Evolutionary conservation across 2,329 filamentous ascomycete species (phyloP), one percentile per base, ranked within the genome.

Genomic region (Bipolaris sorokiniana): DNA sequence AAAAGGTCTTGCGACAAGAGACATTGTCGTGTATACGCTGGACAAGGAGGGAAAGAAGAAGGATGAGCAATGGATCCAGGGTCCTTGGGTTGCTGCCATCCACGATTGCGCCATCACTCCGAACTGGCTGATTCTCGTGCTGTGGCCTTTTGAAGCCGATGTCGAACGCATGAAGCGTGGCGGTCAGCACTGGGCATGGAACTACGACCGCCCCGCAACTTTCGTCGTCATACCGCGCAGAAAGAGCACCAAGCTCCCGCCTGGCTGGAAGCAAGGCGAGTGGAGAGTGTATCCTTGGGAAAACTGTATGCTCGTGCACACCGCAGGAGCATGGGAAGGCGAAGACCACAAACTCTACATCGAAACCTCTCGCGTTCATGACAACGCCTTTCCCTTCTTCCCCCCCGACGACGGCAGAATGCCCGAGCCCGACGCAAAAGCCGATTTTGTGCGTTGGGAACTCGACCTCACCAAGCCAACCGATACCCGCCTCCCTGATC

Each of bases 321-420:
- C 74, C 0, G 76, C 70, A 7, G 73, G 69, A 1, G 73, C 73
- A 0, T 78, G 75, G 71, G 76, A 78, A 56, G 67, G 59, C 13
- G 26, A 28, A 15, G 64, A 64, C 1, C 62, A 70, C 23, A 69
- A 63, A 1, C 63, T 77, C 16, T 68, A 65, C 38, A 55, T 74
- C 10, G 75, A 77, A 20, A 64, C 61, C 9, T 66, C 63, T 3
- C 64, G 66, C 1, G 70, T 76, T 3, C 67, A 72, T 47, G 70
- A 73, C 54, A 77, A 76, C 45, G 69, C 71, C 1, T 77, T 77
- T 54, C 63, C 61, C 0, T 66, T 77, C 63, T 76, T 76, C 56
- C 72, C 72, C 6, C 59, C 73, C 0, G 67, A 68, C 15, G 67
- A 73, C 22, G 68, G 62, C 23, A 56, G 31, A 4, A 63, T 67